Evolutionary conservation across 768 basidiomycete genomes (phyloP).

Genomic region (Amanita fuliginea): DNA sequence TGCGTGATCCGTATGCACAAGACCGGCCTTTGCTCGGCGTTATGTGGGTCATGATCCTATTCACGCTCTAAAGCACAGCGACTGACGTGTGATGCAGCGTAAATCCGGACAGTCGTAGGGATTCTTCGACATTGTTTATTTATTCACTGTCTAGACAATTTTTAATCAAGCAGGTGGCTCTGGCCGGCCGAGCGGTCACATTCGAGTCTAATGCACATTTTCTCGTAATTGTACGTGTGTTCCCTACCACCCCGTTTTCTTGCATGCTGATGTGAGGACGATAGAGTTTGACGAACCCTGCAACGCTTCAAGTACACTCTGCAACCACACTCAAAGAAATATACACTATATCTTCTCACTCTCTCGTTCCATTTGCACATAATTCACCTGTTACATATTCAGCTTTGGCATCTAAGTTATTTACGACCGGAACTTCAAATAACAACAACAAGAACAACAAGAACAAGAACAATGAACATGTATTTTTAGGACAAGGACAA

Average conservation of each 20-base stretch:
- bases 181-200: constrained; percentile 27
- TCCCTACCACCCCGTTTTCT: not conserved
- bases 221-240: constrained; percentile 44
- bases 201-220: constrained; percentile 38
- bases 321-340: constrained; percentile 39
- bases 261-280: not conserved
- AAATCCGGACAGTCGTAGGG: constrained; percentile 6
- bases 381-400: constrained; percentile 14
- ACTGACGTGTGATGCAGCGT: constrained; percentile 13
- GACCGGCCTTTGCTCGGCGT: constrained; percentile 22
- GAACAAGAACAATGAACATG: constrained; percentile 1
- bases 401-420: constrained; percentile 11
- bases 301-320: constrained; percentile 46
- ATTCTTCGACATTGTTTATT: constrained; percentile 16
- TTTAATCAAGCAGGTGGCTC: constrained; percentile 34
- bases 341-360: constrained; percentile 35
- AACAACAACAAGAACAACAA: constrained; percentile 13
- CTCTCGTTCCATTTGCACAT: constrained; percentile 33
- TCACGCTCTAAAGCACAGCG: constrained; percentile 18
- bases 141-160: constrained; percentile 29
- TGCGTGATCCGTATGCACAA: constrained; percentile 17
- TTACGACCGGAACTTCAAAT: constrained; percentile 8
- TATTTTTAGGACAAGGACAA: constrained; percentile 4
- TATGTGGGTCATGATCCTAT: constrained; percentile 23
- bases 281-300: constrained; percentile 49